Conservation (phyloP, 2,329 filamentous ascomycete species). For the Bipolaris sorokiniana region DNA sequence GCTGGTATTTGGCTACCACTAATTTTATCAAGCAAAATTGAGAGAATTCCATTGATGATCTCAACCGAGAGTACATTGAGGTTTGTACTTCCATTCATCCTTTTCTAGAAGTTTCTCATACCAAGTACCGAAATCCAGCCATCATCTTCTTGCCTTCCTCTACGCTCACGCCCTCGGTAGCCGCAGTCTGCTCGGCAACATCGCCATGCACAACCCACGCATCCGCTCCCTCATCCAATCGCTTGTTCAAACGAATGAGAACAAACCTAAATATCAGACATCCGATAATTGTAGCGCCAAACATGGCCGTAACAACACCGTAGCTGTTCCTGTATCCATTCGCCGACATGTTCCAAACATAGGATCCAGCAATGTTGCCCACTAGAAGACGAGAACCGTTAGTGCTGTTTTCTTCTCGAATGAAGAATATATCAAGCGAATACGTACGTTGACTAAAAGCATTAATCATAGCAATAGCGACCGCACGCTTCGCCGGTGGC, state of each 20-base stretch:
- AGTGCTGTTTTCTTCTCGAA: too few species aligned
- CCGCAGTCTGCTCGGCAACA: slow-evolving; percentile 40
- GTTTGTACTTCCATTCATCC: background rate
- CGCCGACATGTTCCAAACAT: slow-evolving; percentile 66
- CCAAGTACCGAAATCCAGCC: slow-evolving; percentile 44
- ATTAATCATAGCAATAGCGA: slow-evolving; percentile 67
- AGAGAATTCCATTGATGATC: too few species aligned
- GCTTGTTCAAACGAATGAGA: slow-evolving; percentile 38
- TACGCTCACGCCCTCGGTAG: slow-evolving; percentile 35
- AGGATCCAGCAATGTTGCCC: slow-evolving; percentile 61
- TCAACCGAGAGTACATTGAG: too few species aligned
- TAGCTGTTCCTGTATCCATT: slow-evolving; percentile 69
- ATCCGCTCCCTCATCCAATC: slow-evolving; percentile 38
- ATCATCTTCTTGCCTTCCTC: slow-evolving; percentile 38
- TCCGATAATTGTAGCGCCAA: slow-evolving; percentile 63
- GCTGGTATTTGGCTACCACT: too few species aligned
- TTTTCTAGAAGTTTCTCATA: slow-evolving; percentile 14
- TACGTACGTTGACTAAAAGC: slow-evolving; percentile 46
- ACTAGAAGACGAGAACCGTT: slow-evolving; percentile 9
- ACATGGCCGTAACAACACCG: slow-evolving; percentile 69
- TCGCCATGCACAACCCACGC: slow-evolving; percentile 38
- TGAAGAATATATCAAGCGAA: too few species aligned
- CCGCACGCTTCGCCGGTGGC: slow-evolving; percentile 65
- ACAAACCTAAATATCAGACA: slow-evolving; percentile 49
- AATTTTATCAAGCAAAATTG: too few species aligned